These are phyloP conservation scores for Neonothopanus nambi DNA, from an alignment of 1,284 basidiomycete genomes.

Conservation along the genomic window DNA sequence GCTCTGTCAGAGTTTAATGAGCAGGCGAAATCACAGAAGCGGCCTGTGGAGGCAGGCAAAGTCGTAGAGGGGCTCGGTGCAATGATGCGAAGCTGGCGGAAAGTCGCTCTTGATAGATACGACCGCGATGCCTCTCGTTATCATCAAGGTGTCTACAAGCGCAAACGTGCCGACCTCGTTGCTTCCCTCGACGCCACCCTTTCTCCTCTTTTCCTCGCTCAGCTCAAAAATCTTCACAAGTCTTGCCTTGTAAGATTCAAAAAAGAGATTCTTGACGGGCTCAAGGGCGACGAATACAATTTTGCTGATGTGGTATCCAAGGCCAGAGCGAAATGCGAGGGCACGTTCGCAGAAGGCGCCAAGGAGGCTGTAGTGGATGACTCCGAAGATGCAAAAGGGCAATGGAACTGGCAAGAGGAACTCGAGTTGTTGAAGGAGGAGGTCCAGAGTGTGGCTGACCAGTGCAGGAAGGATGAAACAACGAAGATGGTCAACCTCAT, in stretches of 20 bases:
- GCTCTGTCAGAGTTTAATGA: slow-evolving; percentile 82
- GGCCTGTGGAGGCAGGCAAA: slow-evolving; percentile 84
- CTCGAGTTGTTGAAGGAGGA: slow-evolving; percentile 77
- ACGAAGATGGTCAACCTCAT: slow-evolving; percentile 97
- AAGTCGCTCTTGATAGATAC: slow-evolving; percentile 83
- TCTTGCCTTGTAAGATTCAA: slow-evolving; percentile 76
- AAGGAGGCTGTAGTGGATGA: slow-evolving; percentile 69
- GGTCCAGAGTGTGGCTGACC: slow-evolving; percentile 79
- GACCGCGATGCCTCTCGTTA: slow-evolving; percentile 95
- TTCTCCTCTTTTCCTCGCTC: slow-evolving; percentile 90
- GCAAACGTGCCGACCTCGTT: slow-evolving; percentile 87
- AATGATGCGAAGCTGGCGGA: slow-evolving; percentile 83
- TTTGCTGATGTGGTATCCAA: slow-evolving; percentile 82
- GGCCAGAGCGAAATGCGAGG: slow-evolving; percentile 64
- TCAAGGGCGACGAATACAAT: slow-evolving; percentile 83
- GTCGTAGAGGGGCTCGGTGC: slow-evolving; percentile 84
- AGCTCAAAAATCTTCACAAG: slow-evolving; percentile 96
- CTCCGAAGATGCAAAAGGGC: slow-evolving; percentile 36
- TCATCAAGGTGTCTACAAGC: slow-evolving; percentile 90
- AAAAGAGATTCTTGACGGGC: slow-evolving; percentile 71
- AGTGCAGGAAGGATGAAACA: slow-evolving; percentile 93
- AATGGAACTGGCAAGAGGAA: slow-evolving; percentile 90
- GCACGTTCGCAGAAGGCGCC: slow-evolving; percentile 68
- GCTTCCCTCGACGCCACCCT: slow-evolving; percentile 78
- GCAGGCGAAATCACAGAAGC: slow-evolving; percentile 78